These are phyloP conservation scores for Exobasidium cylindrosporum DNA, from an alignment of 1,284 basidiomycete genomes.

Conservation along the genomic window DNA sequence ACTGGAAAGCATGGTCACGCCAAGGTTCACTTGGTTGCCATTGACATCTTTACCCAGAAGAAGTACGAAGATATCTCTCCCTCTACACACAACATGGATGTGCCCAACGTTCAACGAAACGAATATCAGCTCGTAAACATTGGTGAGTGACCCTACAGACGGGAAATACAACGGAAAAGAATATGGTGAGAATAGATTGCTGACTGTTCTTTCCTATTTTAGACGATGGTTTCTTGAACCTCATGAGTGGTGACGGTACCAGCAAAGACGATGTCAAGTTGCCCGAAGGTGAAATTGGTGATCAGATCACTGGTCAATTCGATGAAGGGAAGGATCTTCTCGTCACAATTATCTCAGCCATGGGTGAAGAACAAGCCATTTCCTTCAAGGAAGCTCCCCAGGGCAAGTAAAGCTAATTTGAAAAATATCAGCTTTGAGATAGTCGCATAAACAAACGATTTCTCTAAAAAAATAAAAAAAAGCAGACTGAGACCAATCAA, in stretches of 20 bases:
- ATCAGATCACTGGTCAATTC: slow-evolving; percentile 70
- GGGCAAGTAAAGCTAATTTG: slow-evolving; percentile 9
- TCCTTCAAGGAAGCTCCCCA: slow-evolving; percentile 58
- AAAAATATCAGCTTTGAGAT: background rate
- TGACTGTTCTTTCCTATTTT: too few species aligned
- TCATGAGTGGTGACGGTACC: slow-evolving; percentile 79
- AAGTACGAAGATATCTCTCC: slow-evolving; percentile 86
- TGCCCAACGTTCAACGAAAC: slow-evolving; percentile 84
- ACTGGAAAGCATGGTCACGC: slow-evolving; percentile 97
- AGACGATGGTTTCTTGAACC: slow-evolving; percentile 76
- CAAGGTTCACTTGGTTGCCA: slow-evolving; percentile 95
- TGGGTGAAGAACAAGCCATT: slow-evolving; percentile 88
- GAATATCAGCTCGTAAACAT: slow-evolving; percentile 84
- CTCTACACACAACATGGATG: slow-evolving; percentile 98
- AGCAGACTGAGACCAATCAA: too few species aligned
- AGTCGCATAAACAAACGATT: too few species aligned
- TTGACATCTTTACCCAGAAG: slow-evolving; percentile 65
- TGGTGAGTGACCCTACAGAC: slow-evolving; percentile 19
- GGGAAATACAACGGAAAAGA: background rate
- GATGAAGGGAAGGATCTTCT: slow-evolving; percentile 79
- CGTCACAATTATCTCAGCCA: slow-evolving; percentile 85
- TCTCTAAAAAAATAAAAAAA: too few species aligned
- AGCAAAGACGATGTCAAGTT: slow-evolving; percentile 94
- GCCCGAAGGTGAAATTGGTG: slow-evolving; percentile 81
- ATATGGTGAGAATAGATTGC: background rate